A percentile compares a stretch with the other conserved stretches of the same genome.
These are phyloP conservation scores for Parasitella parasitica DNA, from an alignment of 371 early-diverging fungal species.

Conservation along the genomic window DNA sequence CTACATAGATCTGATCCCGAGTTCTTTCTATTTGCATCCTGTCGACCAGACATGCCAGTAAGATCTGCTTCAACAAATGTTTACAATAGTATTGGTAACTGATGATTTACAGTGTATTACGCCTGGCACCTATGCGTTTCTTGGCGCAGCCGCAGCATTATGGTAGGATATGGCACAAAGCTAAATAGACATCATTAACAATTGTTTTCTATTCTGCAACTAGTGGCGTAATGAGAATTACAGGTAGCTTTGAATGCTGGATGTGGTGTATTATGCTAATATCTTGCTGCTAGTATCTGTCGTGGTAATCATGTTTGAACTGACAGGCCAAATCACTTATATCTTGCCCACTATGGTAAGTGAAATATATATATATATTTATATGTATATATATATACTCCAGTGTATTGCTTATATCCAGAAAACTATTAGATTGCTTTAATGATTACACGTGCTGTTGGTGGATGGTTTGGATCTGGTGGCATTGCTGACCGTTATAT, in stretches of 20 bases:
- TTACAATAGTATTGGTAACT: neutral
- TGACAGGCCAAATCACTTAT: conserved; percentile 91
- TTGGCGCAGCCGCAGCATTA: conserved; percentile 94
- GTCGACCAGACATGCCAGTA: conserved; percentile 74
- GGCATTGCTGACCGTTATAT: conserved; percentile 90
- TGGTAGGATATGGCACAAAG: conserved; percentile 46
- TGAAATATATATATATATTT: too few species aligned
- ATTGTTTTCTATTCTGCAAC: neutral
- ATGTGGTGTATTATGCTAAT: neutral
- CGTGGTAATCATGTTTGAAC: conserved; percentile 96
- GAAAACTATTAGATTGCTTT: conserved; percentile 62
- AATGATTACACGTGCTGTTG: conserved; percentile 87
- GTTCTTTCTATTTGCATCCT: conserved; percentile 72
- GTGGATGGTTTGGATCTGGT: conserved; percentile 79
- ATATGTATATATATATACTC: too few species aligned
- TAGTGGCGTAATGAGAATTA: conserved; percentile 70
- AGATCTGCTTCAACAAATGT: neutral
- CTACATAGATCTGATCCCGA: conserved; percentile 57
- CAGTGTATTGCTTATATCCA: too few species aligned
- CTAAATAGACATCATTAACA: neutral
- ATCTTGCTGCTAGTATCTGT: conserved; percentile 57
- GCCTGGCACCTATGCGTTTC: conserved; percentile 94
- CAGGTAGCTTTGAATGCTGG: conserved; percentile 52
- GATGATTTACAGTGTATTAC: conserved; percentile 72
- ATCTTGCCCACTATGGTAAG: conserved; percentile 90